phyloP scores from a whole-genome alignment of 2,329 filamentous ascomycete genomes.

The Grosmannia huntii region DNA sequence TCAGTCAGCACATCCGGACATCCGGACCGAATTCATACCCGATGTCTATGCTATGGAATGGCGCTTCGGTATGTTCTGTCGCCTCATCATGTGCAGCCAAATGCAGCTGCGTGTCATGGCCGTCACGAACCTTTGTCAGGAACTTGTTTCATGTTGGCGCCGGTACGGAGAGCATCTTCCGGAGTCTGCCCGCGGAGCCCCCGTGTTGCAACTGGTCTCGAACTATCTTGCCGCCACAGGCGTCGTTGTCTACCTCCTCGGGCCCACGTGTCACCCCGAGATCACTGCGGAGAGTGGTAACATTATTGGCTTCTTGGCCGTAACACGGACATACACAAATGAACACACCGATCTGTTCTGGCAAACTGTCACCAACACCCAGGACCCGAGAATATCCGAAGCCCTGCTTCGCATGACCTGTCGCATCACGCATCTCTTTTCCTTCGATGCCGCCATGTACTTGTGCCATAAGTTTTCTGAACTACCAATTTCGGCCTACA shows the following conservation, averaged over 20 bases:
- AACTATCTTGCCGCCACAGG: conserved; percentile 55
- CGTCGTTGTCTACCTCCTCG: conserved; percentile 76
- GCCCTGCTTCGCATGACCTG: conserved; percentile 58
- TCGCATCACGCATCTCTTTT: conserved; percentile 33
- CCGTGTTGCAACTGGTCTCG: conserved; percentile 54
- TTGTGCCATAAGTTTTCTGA: conserved; percentile 58
- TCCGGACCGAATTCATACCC: conserved; percentile 25
- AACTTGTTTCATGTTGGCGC: conserved; percentile 56
- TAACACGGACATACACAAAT: conserved; percentile 60
- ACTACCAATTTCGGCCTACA: conserved; percentile 51
- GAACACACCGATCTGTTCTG: conserved; percentile 70
- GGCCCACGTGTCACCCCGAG: conserved; percentile 83
- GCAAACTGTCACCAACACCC: conserved; percentile 67
- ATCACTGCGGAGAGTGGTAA: conserved; percentile 72
- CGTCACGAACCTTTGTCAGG: conserved; percentile 57
- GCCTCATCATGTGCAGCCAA: conserved; percentile 67
- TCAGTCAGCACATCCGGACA: conserved; percentile 21
- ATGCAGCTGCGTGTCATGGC: conserved; percentile 83
- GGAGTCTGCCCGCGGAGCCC: conserved; percentile 18
- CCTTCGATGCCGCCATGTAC: conserved; percentile 42
- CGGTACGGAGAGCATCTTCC: conserved; percentile 34
- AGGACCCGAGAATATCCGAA: conserved; percentile 73
- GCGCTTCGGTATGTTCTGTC: conserved; percentile 56
- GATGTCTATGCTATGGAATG: conserved; percentile 49
- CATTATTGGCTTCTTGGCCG: conserved; percentile 75